Conservation (phyloP, 208 protist species). For the Balamuthia mandrillaris region DNA sequence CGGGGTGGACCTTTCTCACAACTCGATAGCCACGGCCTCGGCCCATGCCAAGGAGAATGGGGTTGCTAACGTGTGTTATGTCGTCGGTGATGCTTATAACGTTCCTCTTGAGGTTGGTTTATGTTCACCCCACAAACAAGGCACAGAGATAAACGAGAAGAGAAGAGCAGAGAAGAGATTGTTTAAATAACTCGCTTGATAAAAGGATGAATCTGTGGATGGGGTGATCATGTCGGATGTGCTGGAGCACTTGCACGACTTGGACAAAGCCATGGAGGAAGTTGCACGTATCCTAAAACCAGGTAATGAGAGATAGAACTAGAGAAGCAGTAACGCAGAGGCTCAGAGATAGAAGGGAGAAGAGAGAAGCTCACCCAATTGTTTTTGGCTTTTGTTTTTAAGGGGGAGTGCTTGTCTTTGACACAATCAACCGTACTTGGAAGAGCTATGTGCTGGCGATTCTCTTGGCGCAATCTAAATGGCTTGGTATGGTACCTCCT, state of each 20-base stretch:
- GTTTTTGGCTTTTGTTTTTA: not conserved
- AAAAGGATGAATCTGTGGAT: not conserved
- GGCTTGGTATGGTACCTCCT: not conserved
- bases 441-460: not conserved
- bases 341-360: not conserved
- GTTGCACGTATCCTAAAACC: not conserved
- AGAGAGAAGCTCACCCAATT: not conserved
- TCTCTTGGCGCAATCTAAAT: not conserved
- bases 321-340: too few relatives aligned
- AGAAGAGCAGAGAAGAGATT: too few relatives aligned
- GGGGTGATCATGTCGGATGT: conserved; percentile 11
- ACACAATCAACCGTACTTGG: conserved; percentile 10
- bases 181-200: too few relatives aligned
- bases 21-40: not conserved
- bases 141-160: too few relatives aligned
- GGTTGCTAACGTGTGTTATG: not conserved
- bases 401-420: not conserved
- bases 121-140: too few relatives aligned
- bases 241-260: conserved; percentile 10
- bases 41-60: not conserved
- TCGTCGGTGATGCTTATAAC: not conserved
- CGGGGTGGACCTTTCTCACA: not conserved
- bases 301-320: too few relatives aligned
- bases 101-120: too few relatives aligned
- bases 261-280: not conserved